Base-by-base conservation (phyloP, 768 basidiomycete species). In the Pleurotus tuber-regium region DNA sequence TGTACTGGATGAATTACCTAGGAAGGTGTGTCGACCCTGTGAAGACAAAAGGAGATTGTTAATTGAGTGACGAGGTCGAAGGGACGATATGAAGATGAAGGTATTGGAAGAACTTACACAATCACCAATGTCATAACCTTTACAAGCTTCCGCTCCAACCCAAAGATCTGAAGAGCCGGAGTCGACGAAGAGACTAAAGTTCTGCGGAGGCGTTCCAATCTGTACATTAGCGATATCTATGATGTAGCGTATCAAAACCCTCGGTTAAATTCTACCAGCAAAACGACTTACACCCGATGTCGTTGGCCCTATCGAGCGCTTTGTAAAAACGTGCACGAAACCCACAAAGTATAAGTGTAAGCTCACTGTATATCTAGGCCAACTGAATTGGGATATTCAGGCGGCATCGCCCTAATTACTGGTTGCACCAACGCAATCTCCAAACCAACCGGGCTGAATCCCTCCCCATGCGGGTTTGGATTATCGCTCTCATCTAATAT, bases 321-420 rank as follows among this genome's bases (percentile, higher is more conserved):
- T n/a, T n/a, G n/a, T n/a, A n/a, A n/a, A n/a, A n/a, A n/a, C n/a
- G n/a, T n/a, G n/a, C n/a, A n/a, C n/a, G n/a, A n/a, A n/a, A n/a
- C n/a, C n/a, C n/a, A n/a, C n/a, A n/a, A n/a, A n/a, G n/a, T n/a
- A n/a, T n/a, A n/a, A n/a, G n/a, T n/a, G n/a, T n/a, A n/a, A 9
- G 23, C 1, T 39, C 54, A 88, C 79, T 89, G 82, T 50, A 91
- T 89, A 60, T 80, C 75, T 47, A 91, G 72, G 4, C 84, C 87
- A 35, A 90, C 70, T 29, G 87, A 80, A 61, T 85, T 70, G 54
- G 46, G 46, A n/a, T 36, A 23, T n/a, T 11, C 19, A 18, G 46
- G 46, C n/a, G 10, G n/a, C 46, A 33, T 31, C 8, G 46, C 46
- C 46, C 23, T 48, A 31, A 48, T 48, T 10, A 48, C 46, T 5